Evolutionary conservation across 2,329 filamentous ascomycete species (phyloP).

Genomic region (Elsinoe necatrix): DNA sequence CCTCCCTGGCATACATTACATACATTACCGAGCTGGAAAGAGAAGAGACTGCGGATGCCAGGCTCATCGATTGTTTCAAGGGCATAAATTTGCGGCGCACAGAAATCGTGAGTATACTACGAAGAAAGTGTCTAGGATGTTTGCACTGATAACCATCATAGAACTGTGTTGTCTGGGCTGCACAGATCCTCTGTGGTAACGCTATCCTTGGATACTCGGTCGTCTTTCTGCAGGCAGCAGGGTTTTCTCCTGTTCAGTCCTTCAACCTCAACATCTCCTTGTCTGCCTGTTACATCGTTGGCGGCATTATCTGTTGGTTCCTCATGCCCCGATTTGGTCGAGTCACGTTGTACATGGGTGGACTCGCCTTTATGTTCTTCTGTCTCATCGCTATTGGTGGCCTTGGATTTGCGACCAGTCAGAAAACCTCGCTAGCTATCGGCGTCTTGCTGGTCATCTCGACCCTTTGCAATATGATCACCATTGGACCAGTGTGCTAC

Average conservation of each 20-base stretch:
- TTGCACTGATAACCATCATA: constrained; percentile 17
- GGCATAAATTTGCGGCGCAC: constrained; percentile 40
- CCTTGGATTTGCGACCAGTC: neutral
- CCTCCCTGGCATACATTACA: constrained; percentile 32
- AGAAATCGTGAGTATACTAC: constrained; percentile 23
- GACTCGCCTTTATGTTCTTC: constrained; percentile 13
- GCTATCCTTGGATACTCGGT: constrained; percentile 28
- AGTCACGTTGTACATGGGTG: constrained; percentile 27
- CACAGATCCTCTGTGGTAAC: constrained; percentile 27
- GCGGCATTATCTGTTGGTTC: constrained; percentile 17
- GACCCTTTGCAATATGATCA: constrained; percentile 25
- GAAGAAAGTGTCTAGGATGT: constrained; percentile 20
- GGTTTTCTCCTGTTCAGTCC: constrained; percentile 23
- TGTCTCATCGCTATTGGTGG: constrained; percentile 14
- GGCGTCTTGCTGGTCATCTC: constrained; percentile 13
- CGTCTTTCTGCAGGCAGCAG: constrained; percentile 31
- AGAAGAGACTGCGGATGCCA: constrained; percentile 15
- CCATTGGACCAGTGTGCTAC: constrained; percentile 19
- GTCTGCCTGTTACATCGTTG: constrained; percentile 14
- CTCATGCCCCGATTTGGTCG: constrained; percentile 28
- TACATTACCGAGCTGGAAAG: constrained; percentile 43
- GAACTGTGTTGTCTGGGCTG: constrained; percentile 27
- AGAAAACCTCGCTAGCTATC: neutral
- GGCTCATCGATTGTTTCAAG: constrained; percentile 40
- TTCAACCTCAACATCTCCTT: constrained; percentile 27